Evolutionary conservation across 306 rosid species (phyloP).

Genomic region (Ormosia emarginata): DNA sequence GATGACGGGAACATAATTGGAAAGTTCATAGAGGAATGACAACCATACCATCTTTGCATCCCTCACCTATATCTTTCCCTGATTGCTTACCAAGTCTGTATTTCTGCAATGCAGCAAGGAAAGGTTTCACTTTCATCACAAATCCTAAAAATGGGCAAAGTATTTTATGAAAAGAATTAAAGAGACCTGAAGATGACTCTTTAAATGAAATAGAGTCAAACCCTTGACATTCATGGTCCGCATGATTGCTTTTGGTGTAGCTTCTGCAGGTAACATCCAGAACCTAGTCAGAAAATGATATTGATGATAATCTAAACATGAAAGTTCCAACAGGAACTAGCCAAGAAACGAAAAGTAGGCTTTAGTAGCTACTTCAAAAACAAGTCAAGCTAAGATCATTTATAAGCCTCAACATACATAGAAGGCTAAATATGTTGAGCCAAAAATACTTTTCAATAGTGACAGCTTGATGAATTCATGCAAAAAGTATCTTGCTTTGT

Average conservation of each 20-base stretch:
- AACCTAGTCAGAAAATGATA: constrained; percentile 34
- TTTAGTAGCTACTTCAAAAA: constrained; percentile 9
- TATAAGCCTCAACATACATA: not conserved
- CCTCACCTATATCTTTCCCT: constrained; percentile 86
- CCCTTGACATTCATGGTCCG: constrained; percentile 99
- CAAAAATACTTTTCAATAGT: not conserved
- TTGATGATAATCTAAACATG: constrained; percentile 12
- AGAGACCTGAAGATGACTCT: constrained; percentile 97
- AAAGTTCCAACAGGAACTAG: not conserved
- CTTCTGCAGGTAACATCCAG: constrained; percentile 69
- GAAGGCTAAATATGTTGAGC: not conserved
- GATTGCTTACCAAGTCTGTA: constrained; percentile 97
- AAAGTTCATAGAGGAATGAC: constrained; percentile 28
- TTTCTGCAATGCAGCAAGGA: constrained; percentile 62
- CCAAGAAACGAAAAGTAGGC: not conserved
- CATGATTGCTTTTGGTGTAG: constrained; percentile 98
- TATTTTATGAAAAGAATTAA: not conserved
- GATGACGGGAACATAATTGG: constrained; percentile 19
- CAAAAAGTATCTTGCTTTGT: not conserved
- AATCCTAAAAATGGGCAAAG: not conserved
- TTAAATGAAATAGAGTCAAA: constrained; percentile 89
- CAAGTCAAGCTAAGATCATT: not conserved
- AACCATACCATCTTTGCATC: constrained; percentile 85
- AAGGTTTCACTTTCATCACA: constrained; percentile 18
- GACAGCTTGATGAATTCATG: not conserved